Percentiles rank a stretch among this genome's conserved stretches.
phyloP scores from a whole-genome alignment of 139 green algal species.

The Micractinium conductrix region DNA sequence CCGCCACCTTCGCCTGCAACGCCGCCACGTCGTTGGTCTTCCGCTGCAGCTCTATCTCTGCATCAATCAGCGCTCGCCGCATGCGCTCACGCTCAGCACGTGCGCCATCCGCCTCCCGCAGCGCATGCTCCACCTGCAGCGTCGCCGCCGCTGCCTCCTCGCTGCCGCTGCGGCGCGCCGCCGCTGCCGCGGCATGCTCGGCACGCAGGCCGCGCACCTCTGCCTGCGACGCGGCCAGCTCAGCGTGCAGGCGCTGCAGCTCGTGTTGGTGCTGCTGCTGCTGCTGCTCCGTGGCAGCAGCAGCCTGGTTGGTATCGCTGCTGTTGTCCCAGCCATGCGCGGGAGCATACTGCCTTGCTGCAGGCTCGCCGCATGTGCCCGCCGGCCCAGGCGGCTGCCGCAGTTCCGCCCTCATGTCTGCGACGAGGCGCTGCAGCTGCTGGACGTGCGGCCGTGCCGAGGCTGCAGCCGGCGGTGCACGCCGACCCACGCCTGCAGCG shows the following conservation, averaged over 20 bases:
- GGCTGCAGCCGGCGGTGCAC: background rate
- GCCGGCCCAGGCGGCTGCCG: constrained; percentile 15
- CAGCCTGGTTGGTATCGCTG: background rate
- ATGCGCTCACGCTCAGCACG: constrained; percentile 11
- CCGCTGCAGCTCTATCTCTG: constrained; percentile 34
- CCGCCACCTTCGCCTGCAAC: constrained; percentile 6
- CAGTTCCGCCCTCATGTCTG: constrained; percentile 25
- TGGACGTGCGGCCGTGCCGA: constrained; percentile 5
- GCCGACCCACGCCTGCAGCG: background rate
- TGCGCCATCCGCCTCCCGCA: background rate
- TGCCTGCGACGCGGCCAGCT: constrained; percentile 8
- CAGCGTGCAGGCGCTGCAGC: background rate
- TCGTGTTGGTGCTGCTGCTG: background rate
- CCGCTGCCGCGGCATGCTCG: background rate
- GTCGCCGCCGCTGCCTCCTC: background rate
- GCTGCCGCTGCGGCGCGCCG: background rate
- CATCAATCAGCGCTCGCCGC: constrained; percentile 26
- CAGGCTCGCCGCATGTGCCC: background rate
- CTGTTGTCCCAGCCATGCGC: background rate
- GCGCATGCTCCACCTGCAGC: constrained; percentile 14
- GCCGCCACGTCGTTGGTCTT: background rate
- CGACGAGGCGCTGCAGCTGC: constrained; percentile 37
- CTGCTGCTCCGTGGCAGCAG: background rate
- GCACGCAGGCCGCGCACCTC: background rate
- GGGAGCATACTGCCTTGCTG: too few relatives aligned